These are phyloP conservation scores for Ophiocordyceps camponoti-rufipedis DNA, from an alignment of 2,329 filamentous ascomycete genomes.

Conservation along the genomic window DNA sequence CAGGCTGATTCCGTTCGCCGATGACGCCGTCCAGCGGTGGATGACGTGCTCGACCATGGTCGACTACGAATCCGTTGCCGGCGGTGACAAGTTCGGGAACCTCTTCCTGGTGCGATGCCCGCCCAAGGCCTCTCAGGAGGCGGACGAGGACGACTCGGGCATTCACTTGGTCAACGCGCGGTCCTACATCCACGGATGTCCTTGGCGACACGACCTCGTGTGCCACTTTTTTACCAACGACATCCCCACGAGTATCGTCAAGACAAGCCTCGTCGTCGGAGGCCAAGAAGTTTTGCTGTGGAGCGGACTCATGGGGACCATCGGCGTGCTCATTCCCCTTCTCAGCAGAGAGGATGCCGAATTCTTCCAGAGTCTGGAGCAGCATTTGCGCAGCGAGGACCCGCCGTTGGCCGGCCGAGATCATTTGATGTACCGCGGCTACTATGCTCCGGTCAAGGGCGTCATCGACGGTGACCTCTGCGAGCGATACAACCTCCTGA, in stretches of 20 bases:
- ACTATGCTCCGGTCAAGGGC: constrained; percentile 92
- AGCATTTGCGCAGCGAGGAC: constrained; percentile 72
- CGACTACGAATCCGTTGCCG: constrained; percentile 89
- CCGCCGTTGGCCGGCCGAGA: constrained; percentile 79
- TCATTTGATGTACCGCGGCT: constrained; percentile 87
- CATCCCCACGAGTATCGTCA: constrained; percentile 77
- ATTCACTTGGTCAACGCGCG: constrained; percentile 83
- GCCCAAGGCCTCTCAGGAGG: constrained; percentile 67
- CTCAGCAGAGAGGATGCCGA: constrained; percentile 83
- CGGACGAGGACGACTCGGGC: constrained; percentile 81
- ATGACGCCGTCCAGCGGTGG: constrained; percentile 81
- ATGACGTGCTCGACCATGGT: constrained; percentile 85
- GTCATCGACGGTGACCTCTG: constrained; percentile 94
- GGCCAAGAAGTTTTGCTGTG: constrained; percentile 84
- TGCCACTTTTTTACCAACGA: constrained; percentile 84
- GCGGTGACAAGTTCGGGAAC: constrained; percentile 96
- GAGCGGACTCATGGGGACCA: constrained; percentile 85
- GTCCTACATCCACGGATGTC: constrained; percentile 74
- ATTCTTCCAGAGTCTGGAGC: constrained; percentile 91
- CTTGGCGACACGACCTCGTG: constrained; percentile 70
- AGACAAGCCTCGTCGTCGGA: constrained; percentile 76
- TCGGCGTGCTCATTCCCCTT: constrained; percentile 88
- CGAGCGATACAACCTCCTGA: constrained; percentile 71
- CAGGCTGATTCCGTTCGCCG: constrained; percentile 78
- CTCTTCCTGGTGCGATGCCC: constrained; percentile 84